Evolutionary conservation across 2,329 filamentous ascomycete genomes (phyloP), one percentile per base, ranked within the genome.

Genomic region (Coniosporium tulheliwenetii): DNA sequence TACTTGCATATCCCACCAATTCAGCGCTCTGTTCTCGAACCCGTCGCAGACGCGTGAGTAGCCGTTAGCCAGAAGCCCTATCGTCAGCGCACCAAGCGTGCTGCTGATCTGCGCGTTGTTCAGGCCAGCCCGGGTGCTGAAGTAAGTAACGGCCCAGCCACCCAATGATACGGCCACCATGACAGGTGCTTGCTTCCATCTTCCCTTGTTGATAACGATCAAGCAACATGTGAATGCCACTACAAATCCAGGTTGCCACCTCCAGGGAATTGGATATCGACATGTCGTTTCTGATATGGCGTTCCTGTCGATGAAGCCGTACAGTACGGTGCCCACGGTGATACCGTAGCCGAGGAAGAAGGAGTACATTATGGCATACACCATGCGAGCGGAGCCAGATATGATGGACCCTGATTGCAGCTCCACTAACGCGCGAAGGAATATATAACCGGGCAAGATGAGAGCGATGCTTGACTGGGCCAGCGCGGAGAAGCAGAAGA

Each of bases 181-280:
- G 39, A 82, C 69, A 0, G 83, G 82, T 30, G 77, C 73, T 54
- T 89, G 83, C 50, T 75, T 79, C 73, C 74, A 84, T 59, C 85
- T 85, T 44, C 81, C 81, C 48, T 89, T 82, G 58, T 87, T 87
- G 56, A 89, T 79, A 51, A 87, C 69, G 45, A 81, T 79, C 33
- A 89, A 69, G 50, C 79, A 84, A 26, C 85, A 53, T 8, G 83
- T 76, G 56, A 87, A 93, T 5, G 71, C 57, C 0, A 81, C 73
- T 0, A 89, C 85, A 52, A 85, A 86, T 29, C 79, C 63, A 60
- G 87, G 85, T 43, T 70, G 72, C 45, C 69, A 73, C 30, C 66
- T 61, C 5, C 69, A 66, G 2, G 60, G 59, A 42, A 78, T 66
- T 1, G 67, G 58, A 19, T 68, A 58, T 8, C 43, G 43, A 50